Conservation (phyloP, 306 rosid species). For the Hippophae gyantsensis region DNA sequence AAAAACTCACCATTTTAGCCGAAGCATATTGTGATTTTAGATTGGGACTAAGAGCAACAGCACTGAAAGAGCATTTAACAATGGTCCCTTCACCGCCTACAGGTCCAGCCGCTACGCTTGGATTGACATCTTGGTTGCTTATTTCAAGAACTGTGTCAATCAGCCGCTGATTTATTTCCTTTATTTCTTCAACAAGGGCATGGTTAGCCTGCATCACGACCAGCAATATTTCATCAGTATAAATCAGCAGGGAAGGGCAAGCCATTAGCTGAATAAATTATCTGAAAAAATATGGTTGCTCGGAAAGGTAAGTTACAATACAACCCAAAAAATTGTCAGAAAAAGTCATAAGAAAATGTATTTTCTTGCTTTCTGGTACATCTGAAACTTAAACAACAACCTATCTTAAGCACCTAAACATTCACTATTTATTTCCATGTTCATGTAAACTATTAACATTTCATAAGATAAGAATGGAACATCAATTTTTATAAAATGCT, state of each 20-base stretch:
- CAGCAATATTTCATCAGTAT: constrained; percentile 10
- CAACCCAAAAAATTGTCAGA: too few relatives aligned
- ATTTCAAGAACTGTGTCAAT: constrained; percentile 77
- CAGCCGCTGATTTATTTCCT: constrained; percentile 66
- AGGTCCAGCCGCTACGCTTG: constrained; percentile 51
- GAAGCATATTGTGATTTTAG: constrained; percentile 75
- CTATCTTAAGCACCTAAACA: too few relatives aligned
- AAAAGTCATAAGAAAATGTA: too few relatives aligned
- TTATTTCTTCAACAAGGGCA: constrained; percentile 77
- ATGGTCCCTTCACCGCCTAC: constrained; percentile 66
- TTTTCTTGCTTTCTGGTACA: too few relatives aligned
- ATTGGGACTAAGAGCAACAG: constrained; percentile 81
- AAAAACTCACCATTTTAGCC: constrained; percentile 57
- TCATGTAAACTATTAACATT: too few relatives aligned
- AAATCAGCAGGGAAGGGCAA: background rate
- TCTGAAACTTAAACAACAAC: too few relatives aligned
- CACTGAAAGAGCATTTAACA: constrained; percentile 78
- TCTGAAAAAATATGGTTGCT: too few relatives aligned
- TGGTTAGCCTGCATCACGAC: constrained; percentile 59
- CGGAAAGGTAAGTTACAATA: too few relatives aligned
- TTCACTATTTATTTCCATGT: too few relatives aligned
- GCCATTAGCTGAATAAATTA: too few relatives aligned
- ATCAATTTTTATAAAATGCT: background rate
- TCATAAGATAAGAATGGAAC: too few relatives aligned
- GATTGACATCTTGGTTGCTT: constrained; percentile 66